Percentiles rank a stretch among this genome's conserved stretches.
phyloP scores from a whole-genome alignment of 495 filamentous ascomycete genomes.

The Aspergillus campestris region DNA sequence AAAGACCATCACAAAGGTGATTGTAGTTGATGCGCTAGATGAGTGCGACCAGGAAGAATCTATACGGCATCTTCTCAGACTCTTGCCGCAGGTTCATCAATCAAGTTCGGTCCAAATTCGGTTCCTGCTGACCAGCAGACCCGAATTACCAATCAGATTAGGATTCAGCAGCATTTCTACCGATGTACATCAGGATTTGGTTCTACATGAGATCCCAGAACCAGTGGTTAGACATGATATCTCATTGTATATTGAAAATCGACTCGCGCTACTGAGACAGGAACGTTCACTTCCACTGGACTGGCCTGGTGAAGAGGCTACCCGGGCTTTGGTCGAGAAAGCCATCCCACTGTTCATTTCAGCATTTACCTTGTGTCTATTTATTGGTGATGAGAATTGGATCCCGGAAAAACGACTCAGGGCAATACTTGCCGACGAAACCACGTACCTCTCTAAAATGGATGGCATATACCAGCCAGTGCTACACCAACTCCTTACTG shows the following conservation, averaged over 20 bases:
- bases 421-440: constrained; percentile 9
- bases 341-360: constrained; percentile 21
- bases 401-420: constrained; percentile 9
- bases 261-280: constrained; percentile 9
- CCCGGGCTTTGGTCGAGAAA: constrained; percentile 4
- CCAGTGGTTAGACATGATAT: constrained; percentile 19
- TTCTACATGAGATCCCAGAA: constrained; percentile 14
- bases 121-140: constrained; percentile 31
- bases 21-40: constrained; percentile 44
- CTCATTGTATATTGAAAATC: constrained; percentile 6
- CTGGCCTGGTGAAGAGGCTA: constrained; percentile 30
- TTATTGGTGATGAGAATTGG: constrained; percentile 9
- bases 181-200: constrained; percentile 11
- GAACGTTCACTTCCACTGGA: constrained; percentile 3
- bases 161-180: constrained; percentile 8
- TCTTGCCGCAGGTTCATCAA: constrained; percentile 16
- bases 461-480: constrained; percentile 17
- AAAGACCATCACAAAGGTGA: constrained; percentile 12
- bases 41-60: constrained; percentile 38
- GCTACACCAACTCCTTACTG: constrained; percentile 11
- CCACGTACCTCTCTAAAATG: constrained; percentile 10
- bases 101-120: constrained; percentile 6
- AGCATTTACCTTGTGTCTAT: constrained; percentile 21
- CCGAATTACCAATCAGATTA: constrained; percentile 34
- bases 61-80: constrained; percentile 26